Base-by-base conservation (phyloP, 192 early-diverging fungal species). In the Backusella tuberculispora region DNA sequence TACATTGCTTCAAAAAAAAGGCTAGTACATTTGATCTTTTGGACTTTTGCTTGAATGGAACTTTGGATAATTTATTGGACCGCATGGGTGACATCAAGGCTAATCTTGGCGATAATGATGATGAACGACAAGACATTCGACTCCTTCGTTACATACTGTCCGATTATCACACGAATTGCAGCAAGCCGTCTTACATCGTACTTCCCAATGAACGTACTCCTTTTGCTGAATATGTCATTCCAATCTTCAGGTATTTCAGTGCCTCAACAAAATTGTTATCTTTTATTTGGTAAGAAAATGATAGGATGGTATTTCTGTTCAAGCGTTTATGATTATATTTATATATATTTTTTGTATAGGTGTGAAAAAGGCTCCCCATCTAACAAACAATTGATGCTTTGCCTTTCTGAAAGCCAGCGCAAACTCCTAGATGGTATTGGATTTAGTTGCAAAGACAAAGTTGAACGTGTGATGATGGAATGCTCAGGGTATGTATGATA, bases 401-500 rank as follows among this genome's bases (percentile, higher is more conserved):
- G 42, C 42, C 42, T 43, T 43, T 43, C 42, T 43, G 42, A 43
- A 43, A 43, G 42, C 42, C 42, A 43, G 53, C 17, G n/a, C 21
- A 63, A 63, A 63, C 21, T 63, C 4, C 60, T 63, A 63, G 21
- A 56, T 21, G 60, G 60, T 21, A 17, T 63, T 24, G 15, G 60
- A 21, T 63, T 63, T 63, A 63, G 60, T 63, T 63, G 60, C 60
- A 63, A 63, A 21, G 60, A 63, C 60, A 12, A 63, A 24, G 60
- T 63, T 63, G 60, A 63, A 63, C 60, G 60, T 63, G 60, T 24
- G 60, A 63, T 63, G 60, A 63, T 63, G 15, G 60, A 63, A 24
- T 63, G 60, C 60, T 63, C 60, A 63, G 60, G 60, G 60, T 63
- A 63, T 63, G 60, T 63, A 63, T 63, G 60, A 63, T 63, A 63